phyloP scores from a whole-genome alignment of 257 asterid species.

The Fraxinus pennsylvanica region DNA sequence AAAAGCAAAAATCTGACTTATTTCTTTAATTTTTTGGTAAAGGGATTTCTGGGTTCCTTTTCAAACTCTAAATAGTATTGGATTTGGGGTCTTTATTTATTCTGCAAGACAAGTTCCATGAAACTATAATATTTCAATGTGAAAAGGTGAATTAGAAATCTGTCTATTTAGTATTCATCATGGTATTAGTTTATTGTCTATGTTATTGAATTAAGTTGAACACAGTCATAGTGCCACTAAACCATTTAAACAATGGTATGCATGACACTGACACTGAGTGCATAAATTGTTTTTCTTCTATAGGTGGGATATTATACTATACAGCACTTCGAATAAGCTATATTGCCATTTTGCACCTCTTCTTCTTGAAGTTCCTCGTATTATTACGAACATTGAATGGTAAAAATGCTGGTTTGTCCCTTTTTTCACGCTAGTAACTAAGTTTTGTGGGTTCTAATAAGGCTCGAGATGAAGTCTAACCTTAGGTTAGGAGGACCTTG shows the following conservation, averaged over 20 bases:
- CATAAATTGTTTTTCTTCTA: not conserved
- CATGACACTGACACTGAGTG: not conserved
- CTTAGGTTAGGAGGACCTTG: no score
- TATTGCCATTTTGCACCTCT: constrained; percentile 9
- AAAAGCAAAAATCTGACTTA: no score
- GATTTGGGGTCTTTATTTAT: no score
- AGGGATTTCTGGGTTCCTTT: no score
- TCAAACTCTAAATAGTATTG: no score
- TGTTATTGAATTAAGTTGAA: constrained; percentile 20
- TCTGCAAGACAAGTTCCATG: not conserved
- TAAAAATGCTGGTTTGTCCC: not conserved
- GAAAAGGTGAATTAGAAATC: not conserved
- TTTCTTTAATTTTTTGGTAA: no score
- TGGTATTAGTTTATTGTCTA: constrained; percentile 17
- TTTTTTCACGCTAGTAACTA: no score
- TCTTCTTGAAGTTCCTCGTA: not conserved
- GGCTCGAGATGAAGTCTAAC: no score
- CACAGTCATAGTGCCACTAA: constrained; percentile 31
- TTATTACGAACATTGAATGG: not conserved
- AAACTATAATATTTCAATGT: not conserved
- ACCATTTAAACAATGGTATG: not conserved
- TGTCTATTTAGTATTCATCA: not conserved
- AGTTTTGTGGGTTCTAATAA: no score
- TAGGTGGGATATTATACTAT: constrained; percentile 34
- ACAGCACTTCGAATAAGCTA: constrained; percentile 24